These are phyloP conservation scores for Tetragonia tetragonoides DNA, from an alignment of 148 eudicot genomes.

Conservation along the genomic window DNA sequence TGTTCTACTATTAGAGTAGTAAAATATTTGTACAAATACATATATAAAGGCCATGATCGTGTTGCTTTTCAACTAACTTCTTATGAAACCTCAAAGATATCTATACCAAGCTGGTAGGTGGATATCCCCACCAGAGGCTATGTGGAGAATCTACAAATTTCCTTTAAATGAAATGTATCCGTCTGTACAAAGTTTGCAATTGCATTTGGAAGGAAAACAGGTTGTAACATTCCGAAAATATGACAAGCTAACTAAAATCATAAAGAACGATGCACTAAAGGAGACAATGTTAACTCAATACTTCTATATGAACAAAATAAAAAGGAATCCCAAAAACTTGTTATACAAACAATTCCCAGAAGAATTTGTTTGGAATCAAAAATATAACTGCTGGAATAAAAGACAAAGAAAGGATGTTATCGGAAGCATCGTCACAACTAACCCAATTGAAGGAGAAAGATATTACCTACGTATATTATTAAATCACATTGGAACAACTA, in stretches of 20 bases:
- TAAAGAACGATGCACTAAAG: background rate
- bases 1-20: background rate
- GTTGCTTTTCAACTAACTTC: too few species aligned
- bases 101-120: background rate
- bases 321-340: background rate
- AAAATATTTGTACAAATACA: background rate
- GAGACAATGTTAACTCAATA: constrained; percentile 7
- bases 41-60: background rate
- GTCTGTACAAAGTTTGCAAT: too few species aligned
- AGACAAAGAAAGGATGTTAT: background rate
- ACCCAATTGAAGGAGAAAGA: constrained; percentile 12
- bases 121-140: constrained; percentile 13
- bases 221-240: background rate
- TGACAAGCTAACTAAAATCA: background rate
- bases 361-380: constrained; percentile 9
- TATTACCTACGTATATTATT: constrained; percentile 11
- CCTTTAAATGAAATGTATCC: too few species aligned
- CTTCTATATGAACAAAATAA: constrained; percentile 3
- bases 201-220: too few species aligned
- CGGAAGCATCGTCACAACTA: constrained; percentile 2
- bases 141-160: constrained; percentile 9
- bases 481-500: background rate
- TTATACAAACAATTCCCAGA: constrained; percentile 6
- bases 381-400: background rate
- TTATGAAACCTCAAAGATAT: background rate